A percentile compares a stretch with the other conserved stretches of the same genome.
These are phyloP conservation scores for Acer saccharum DNA, from an alignment of 345 rosid species.

Conservation along the genomic window DNA sequence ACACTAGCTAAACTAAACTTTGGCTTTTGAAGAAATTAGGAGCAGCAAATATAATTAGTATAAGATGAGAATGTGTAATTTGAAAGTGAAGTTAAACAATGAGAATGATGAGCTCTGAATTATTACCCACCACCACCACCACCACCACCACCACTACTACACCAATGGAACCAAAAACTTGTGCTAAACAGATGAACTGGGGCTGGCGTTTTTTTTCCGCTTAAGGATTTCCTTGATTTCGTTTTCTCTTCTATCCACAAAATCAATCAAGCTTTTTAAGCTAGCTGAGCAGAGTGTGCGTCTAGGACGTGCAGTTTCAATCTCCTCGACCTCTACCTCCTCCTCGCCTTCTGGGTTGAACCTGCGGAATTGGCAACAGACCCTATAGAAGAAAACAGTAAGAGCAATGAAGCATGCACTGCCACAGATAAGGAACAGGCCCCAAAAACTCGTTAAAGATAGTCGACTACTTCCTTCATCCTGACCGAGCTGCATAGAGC, in stretches of 20 bases:
- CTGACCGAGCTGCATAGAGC: conserved; percentile 41
- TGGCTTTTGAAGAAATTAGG: neutral
- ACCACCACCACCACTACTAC: neutral
- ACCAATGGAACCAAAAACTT: neutral
- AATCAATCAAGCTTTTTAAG: conserved; percentile 51
- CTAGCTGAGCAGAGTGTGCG: conserved; percentile 40
- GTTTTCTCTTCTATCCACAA: conserved; percentile 60
- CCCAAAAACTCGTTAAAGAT: conserved; percentile 82
- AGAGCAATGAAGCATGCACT: conserved; percentile 62
- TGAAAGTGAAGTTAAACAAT: neutral
- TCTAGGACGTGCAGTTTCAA: conserved; percentile 49
- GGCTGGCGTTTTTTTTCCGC: conserved; percentile 43
- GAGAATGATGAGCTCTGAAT: neutral
- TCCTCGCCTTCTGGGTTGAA: conserved; percentile 48
- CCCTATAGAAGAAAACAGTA: conserved; percentile 48
- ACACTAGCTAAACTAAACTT: neutral
- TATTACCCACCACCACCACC: neutral
- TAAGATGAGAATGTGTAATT: neutral
- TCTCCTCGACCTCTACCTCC: conserved; percentile 34
- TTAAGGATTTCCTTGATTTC: conserved; percentile 59
- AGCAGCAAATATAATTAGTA: neutral
- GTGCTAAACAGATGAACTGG: conserved; percentile 32
- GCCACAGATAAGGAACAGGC: conserved; percentile 82
- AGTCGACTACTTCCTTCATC: conserved; percentile 44
- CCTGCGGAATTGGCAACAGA: conserved; percentile 58